Evolutionary conservation across 139 green algal species (phyloP).

Genomic region (Marvania coccoides): DNA sequence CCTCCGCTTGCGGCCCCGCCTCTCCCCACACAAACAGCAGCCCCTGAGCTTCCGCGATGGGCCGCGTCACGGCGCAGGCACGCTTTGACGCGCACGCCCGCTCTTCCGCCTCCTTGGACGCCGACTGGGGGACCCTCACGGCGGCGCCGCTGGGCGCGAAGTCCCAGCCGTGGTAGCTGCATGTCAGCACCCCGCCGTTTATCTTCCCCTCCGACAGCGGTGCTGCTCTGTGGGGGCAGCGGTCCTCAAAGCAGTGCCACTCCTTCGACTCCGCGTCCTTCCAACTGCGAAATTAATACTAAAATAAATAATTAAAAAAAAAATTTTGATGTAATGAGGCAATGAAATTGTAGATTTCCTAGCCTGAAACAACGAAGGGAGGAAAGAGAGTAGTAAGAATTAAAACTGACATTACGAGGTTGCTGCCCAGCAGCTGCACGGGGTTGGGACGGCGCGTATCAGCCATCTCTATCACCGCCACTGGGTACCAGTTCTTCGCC

Average conservation of each 20-base stretch:
- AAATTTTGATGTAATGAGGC: no score
- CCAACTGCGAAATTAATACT: no score
- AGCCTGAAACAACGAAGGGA: no score
- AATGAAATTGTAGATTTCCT: not conserved
- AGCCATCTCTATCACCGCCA: not conserved
- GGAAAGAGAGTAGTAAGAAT: no score
- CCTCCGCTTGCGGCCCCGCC: not conserved
- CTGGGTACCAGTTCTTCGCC: slow-evolving; percentile 1
- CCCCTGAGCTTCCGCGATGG: not conserved
- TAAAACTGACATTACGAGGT: no score
- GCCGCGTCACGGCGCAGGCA: not conserved
- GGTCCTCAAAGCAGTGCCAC: slow-evolving; percentile 13
- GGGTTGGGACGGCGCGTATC: not conserved
- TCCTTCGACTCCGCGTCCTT: not conserved
- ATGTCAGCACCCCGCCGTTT: not conserved
- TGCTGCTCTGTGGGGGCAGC: slow-evolving; percentile 11
- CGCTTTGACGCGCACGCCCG: not conserved
- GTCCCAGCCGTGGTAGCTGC: slow-evolving; percentile 1
- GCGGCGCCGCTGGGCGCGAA: slow-evolving; percentile 1
- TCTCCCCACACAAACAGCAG: slow-evolving; percentile 14
- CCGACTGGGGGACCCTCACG: not conserved
- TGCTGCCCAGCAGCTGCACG: not conserved
- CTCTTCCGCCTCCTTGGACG: not conserved
- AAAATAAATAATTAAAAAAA: no score
- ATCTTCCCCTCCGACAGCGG: slow-evolving; percentile 13